Evolutionary conservation across 768 basidiomycete species (phyloP).

Genomic region (Auriscalpium vulgare): DNA sequence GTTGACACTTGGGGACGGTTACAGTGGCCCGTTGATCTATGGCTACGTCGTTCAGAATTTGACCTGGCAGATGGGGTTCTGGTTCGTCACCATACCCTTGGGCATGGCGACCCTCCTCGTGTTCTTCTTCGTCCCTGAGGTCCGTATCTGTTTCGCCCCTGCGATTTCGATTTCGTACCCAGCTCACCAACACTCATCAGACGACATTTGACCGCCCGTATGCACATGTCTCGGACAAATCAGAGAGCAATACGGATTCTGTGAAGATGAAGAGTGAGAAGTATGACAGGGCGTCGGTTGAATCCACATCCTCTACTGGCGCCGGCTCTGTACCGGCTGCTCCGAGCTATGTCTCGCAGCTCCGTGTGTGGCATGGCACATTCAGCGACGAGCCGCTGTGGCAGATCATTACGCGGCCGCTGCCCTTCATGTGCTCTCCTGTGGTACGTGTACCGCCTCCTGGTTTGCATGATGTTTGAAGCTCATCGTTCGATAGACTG

Average conservation of each 20-base stretch:
- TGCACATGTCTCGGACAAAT: not conserved
- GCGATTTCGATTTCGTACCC: not conserved
- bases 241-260: not conserved
- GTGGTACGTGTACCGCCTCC: constrained; percentile 25
- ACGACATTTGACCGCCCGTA: constrained; percentile 25
- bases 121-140: constrained; percentile 39
- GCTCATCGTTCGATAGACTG: constrained; percentile 18
- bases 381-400: constrained; percentile 28
- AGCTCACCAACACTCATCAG: constrained; percentile 13
- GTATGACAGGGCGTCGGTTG: constrained; percentile 7
- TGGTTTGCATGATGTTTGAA: not conserved
- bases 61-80: constrained; percentile 38
- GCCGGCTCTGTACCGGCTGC: not conserved
- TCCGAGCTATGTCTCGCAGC: constrained; percentile 26
- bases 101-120: constrained; percentile 30
- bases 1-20: not conserved
- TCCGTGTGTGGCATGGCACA: constrained; percentile 31
- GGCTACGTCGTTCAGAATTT: constrained; percentile 38
- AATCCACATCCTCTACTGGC: constrained; percentile 1
- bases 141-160: constrained; percentile 6
- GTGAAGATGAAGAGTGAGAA: constrained; percentile 1
- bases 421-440: constrained; percentile 36
- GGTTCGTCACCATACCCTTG: constrained; percentile 37
- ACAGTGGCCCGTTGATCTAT: constrained; percentile 36
- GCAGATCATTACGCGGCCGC: constrained; percentile 31